Base-by-base conservation (phyloP, 106 monocot genomes). In the Allium cepa region DNA sequence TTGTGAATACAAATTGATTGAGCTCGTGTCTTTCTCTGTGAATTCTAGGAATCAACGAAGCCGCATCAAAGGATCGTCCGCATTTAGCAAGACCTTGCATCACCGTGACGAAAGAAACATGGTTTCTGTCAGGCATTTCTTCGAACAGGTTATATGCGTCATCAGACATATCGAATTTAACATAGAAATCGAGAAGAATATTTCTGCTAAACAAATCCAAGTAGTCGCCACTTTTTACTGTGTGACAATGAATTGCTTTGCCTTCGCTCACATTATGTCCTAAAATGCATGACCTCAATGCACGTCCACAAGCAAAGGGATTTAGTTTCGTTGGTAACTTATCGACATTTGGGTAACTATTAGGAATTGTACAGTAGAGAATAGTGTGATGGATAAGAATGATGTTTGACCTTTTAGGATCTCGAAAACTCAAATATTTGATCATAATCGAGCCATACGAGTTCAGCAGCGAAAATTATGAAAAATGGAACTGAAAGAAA, bases 1-100 rank as follows among this genome's bases (percentile, higher is more conserved):
- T 79, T 0, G 94, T 91, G 71, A 94, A 88, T 50, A 91, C 85
- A 71, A 83, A 88, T 2, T 87, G 82, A 52, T 81, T 94, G 63
- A 91, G 80, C 67, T 81, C 79, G 50, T 83, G 79, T 10, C 85
- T 87, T 60, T 94, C 91, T 47, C 81, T 72, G 51, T 81, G 69
- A 49, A 95, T 75, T 67, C 70, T 72, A 4, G 57, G 36, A 58
- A 95, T 74, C 51, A 95, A 81, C n/a, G 17, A 26, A 22, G 56
- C 55, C 0, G 85, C 84, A 49, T 79, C 56, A 7, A 13, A 1
- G 14, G 81, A 78, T 7, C 76, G 53, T n/a, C 57, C 70, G 13
- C 27, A 45, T 15, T 71, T 67, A 7, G 70, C 27, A 60, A 80
- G 77, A 16, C 81, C 83, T 69, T 88, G 88, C 48, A 96, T 84